Percentiles rank a stretch among this genome's conserved stretches.
phyloP scores from a whole-genome alignment of 768 basidiomycete genomes.

The Suillus decipiens region DNA sequence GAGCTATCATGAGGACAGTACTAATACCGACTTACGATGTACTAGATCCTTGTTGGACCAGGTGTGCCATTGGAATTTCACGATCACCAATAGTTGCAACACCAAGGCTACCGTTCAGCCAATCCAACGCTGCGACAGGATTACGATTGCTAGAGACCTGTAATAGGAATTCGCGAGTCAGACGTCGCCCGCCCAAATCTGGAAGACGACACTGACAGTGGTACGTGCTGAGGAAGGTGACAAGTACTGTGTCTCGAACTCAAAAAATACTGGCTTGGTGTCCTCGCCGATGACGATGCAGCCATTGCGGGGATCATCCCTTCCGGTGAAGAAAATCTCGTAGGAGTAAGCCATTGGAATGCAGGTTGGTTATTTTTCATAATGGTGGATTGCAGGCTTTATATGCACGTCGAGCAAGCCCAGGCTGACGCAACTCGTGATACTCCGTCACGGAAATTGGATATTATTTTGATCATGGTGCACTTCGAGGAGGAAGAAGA shows the following conservation, averaged over 20 bases:
- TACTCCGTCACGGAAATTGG: conserved; percentile 49
- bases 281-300: conserved; percentile 71
- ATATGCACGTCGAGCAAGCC: conserved; percentile 25
- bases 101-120: conserved; percentile 37
- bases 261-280: conserved; percentile 58
- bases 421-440: conserved; percentile 54
- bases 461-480: conserved; percentile 51
- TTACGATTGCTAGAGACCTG: conserved; percentile 45
- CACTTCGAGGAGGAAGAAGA: conserved; percentile 39
- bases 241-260: conserved; percentile 56
- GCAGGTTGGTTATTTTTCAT: conserved; percentile 10
- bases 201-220: conserved; percentile 22
- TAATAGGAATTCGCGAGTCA: conserved; percentile 40
- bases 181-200: conserved; percentile 28
- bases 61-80: conserved; percentile 60
- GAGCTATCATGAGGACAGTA: conserved; percentile 15
- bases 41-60: conserved; percentile 54
- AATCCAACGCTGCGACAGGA: conserved; percentile 56
- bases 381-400: conserved; percentile 22
- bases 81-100: conserved; percentile 53
- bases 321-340: conserved; percentile 68
- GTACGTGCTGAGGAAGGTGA: conserved; percentile 28
- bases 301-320: conserved; percentile 63
- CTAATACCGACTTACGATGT: conserved; percentile 44
- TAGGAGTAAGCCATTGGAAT: conserved; percentile 43